These are phyloP conservation scores for Epithemia pelagica DNA, from an alignment of 108 stramenopile genomes.

Conservation along the genomic window DNA sequence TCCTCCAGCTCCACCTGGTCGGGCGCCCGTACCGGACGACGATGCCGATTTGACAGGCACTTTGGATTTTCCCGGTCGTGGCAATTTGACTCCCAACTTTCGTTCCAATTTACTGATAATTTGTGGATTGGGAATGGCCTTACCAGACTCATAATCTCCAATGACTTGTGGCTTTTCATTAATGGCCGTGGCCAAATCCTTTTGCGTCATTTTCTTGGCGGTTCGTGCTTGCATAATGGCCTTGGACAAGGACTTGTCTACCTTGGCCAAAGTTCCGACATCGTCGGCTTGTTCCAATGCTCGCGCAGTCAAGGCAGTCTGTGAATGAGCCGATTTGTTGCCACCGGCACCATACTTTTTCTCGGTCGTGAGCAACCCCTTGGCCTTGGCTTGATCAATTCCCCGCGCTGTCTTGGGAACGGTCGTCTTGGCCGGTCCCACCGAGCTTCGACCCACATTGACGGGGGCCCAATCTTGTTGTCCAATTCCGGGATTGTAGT, in stretches of 20 bases:
- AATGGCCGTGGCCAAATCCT: constrained; percentile 91
- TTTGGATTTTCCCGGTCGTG: constrained; percentile 81
- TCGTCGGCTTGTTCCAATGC: constrained; percentile 95
- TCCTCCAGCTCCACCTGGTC: constrained; percentile 30
- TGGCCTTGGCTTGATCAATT: constrained; percentile 41
- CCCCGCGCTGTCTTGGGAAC: constrained; percentile 53
- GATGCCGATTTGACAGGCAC: constrained; percentile 28
- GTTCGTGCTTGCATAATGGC: constrained; percentile 94
- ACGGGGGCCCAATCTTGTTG: constrained; percentile 87
- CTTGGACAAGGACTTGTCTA: constrained; percentile 82
- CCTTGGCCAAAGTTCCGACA: constrained; percentile 74
- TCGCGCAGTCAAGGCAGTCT: constrained; percentile 59
- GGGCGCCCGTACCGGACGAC: constrained; percentile 16
- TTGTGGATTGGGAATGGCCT: constrained; percentile 94
- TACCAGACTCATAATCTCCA: constrained; percentile 93
- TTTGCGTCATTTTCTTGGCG: constrained; percentile 97
- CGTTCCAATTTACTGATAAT: constrained; percentile 92
- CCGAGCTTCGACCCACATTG: constrained; percentile 59
- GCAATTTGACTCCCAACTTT: constrained; percentile 82
- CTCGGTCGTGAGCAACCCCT: constrained; percentile 54
- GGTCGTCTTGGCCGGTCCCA: constrained; percentile 16
- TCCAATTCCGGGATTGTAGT: constrained; percentile 14
- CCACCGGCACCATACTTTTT: constrained; percentile 68
- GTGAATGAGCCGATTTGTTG: constrained; percentile 86
- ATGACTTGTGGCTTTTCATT: constrained; percentile 97